phyloP scores from a whole-genome alignment of 306 rosid genomes.

The Elaeagnus macrophylla region DNA sequence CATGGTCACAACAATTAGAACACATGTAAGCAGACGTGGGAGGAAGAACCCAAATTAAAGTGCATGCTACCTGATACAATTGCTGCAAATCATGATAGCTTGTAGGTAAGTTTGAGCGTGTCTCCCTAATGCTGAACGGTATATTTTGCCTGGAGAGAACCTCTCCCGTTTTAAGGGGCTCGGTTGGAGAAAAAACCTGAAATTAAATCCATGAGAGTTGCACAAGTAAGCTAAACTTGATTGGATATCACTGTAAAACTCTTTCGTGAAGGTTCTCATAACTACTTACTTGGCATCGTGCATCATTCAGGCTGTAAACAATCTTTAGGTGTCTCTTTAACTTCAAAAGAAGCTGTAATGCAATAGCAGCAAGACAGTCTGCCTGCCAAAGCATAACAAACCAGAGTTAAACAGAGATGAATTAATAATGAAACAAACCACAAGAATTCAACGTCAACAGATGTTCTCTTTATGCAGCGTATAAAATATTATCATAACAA shows the following conservation, averaged over 20 bases:
- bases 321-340: conserved; percentile 92
- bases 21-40: neutral
- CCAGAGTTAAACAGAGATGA: neutral
- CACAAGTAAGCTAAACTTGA: neutral
- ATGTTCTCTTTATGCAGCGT: neutral
- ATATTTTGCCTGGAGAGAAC: conserved; percentile 65
- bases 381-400: conserved; percentile 36
- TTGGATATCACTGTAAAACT: conserved; percentile 7
- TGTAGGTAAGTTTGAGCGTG: conserved; percentile 56
- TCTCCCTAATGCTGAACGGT: conserved; percentile 53
- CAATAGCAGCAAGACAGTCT: conserved; percentile 68
- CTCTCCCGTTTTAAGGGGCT: conserved; percentile 80
- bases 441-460: neutral
- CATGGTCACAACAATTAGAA: too few species aligned
- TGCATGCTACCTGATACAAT: conserved; percentile 63
- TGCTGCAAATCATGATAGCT: conserved; percentile 61
- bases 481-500: neutral
- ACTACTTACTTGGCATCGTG: conserved; percentile 76
- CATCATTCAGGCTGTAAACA: conserved; percentile 67
- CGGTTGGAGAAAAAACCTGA: conserved; percentile 83
- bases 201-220: conserved; percentile 2
- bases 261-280: neutral
- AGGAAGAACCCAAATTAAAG: neutral
- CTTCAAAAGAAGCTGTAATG: conserved; percentile 89
- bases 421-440: neutral